A percentile compares a stretch with the other conserved stretches of the same genome.
Conservation (phyloP, 495 filamentous ascomycete species). For the Evernia prunastri region DNA sequence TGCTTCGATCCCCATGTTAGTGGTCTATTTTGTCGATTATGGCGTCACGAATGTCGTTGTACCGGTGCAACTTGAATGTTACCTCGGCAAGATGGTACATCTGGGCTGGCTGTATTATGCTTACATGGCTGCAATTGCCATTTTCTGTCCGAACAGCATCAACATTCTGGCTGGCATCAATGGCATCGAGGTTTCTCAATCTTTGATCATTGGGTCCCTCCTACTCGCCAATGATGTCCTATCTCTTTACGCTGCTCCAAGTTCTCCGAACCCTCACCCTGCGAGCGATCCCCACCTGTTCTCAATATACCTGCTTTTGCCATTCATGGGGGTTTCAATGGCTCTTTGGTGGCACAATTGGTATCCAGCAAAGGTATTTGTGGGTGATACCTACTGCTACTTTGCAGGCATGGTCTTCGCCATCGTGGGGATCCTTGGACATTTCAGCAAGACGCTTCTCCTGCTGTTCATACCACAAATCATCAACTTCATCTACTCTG, state of each 20-base stretch:
- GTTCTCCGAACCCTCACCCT: slow-evolving; percentile 75
- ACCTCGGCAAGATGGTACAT: slow-evolving; percentile 76
- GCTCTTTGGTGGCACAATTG: slow-evolving; percentile 89
- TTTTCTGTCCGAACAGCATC: slow-evolving; percentile 97
- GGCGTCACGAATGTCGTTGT: slow-evolving; percentile 93
- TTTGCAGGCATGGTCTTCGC: slow-evolving; percentile 99
- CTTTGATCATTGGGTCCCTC: slow-evolving; percentile 78
- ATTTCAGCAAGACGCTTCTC: slow-evolving; percentile 95
- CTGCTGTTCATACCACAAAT: slow-evolving; percentile 89
- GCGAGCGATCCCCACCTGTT: slow-evolving; percentile 94
- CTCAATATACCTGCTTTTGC: slow-evolving; percentile 87
- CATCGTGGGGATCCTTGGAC: slow-evolving; percentile 89
- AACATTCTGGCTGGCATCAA: slow-evolving; percentile 98
- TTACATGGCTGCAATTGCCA: slow-evolving; percentile 92
- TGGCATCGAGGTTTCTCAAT: slow-evolving; percentile 93
- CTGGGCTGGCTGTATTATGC: slow-evolving; percentile 87
- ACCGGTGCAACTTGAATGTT: slow-evolving; percentile 72
- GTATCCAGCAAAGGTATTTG: slow-evolving; percentile 93
- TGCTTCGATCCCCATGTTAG: slow-evolving; percentile 85
- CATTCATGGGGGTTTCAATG: slow-evolving; percentile 85
- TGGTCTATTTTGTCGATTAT: slow-evolving; percentile 97
- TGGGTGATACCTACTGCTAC: slow-evolving; percentile 98
- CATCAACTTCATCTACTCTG: slow-evolving; percentile 92
- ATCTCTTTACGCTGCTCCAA: slow-evolving; percentile 57
- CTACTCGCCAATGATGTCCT: slow-evolving; percentile 77